Evolutionary conservation across 2,329 filamentous ascomycete genomes (phyloP), one percentile per base, ranked within the genome.

Genomic region (Pseudocercospora cruenta): DNA sequence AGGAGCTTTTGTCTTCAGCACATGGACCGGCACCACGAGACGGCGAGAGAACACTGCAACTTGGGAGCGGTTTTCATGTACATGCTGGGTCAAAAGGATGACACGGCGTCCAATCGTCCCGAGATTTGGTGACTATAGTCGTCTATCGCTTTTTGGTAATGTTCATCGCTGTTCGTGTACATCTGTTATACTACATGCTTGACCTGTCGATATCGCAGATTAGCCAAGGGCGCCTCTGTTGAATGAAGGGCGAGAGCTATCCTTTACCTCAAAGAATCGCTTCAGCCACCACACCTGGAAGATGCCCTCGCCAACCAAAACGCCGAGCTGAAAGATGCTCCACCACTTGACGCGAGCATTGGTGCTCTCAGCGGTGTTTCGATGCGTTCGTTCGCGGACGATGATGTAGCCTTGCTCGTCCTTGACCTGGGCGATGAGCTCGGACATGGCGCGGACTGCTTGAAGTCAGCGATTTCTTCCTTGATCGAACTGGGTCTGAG

Each of bases 271-370:
- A 65, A 76, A 75, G 87, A 99, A 99, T 78, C 95, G 88, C 84
- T 96, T 95, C 79, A 99, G 82, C 94, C 95, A 99, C 94, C 95
- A 99, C 71, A 99, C 94, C 84, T 99, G 95, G 85, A 99, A 99
- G 72, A 97, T 84, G 67, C 93, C 95, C 84, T 98, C 93, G 75
- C 91, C 93, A 71, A 96, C 85, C 69, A 99, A 87, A 59, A 98
- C 89, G 64, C 88, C 87, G 71, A 99, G 88, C 82, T 99, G 94
- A 81, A 98, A 98, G 74, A 98, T 87, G 81, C 95, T 97, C 95
- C 95, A 99, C 95, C 95, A 99, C 85, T 99, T 99, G 79, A 99
- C 95, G 72, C 95, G 88, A 73, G 89, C 87, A 81, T 99, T 99
- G 76, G 95, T 99, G 86, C 94, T 97, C 85, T 99, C 95, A 70